Evolutionary conservation across 352 stramenopile genomes (phyloP).

Genomic region (Elongisporangium undulatum): DNA sequence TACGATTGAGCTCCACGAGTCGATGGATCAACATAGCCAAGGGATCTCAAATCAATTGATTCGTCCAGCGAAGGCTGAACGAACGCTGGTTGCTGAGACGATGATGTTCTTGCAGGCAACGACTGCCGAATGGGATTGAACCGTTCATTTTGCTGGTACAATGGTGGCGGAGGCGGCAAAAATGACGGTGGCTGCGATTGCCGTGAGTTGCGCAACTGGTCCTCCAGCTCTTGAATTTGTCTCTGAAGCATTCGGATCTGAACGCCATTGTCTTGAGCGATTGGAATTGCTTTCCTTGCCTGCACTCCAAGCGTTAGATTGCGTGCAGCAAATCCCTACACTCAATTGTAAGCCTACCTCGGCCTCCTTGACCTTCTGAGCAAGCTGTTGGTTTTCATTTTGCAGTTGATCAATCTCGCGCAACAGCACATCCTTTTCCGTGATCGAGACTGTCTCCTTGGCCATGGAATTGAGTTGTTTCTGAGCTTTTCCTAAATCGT

Average conservation of each 20-base stretch:
- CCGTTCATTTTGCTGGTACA: background rate
- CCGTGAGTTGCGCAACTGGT: slow-evolving; percentile 9
- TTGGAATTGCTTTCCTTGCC: background rate
- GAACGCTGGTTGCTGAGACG: background rate
- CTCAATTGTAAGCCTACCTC: slow-evolving; percentile 9
- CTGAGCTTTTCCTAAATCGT: slow-evolving; percentile 36
- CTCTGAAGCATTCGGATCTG: slow-evolving; percentile 14
- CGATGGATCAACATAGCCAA: background rate
- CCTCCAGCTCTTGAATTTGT: slow-evolving; percentile 24
- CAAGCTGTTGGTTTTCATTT: slow-evolving; percentile 23
- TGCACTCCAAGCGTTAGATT: background rate
- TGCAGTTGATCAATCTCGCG: slow-evolving; percentile 28
- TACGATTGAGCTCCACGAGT: background rate
- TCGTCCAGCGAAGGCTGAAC: background rate
- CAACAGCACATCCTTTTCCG: slow-evolving; percentile 28
- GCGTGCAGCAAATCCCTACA: background rate
- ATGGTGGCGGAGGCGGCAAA: slow-evolving; percentile 5
- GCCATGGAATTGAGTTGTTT: slow-evolving; percentile 36
- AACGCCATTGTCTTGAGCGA: background rate
- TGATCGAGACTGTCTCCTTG: slow-evolving; percentile 20
- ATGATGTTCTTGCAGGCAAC: background rate
- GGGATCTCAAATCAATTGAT: background rate
- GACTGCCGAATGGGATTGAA: background rate
- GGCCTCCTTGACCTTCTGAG: slow-evolving; percentile 18
- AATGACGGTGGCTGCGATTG: background rate